These are phyloP conservation scores for Vitis hybrid DNA, from an alignment of 177 flowering plant genomes.

Conservation along the genomic window DNA sequence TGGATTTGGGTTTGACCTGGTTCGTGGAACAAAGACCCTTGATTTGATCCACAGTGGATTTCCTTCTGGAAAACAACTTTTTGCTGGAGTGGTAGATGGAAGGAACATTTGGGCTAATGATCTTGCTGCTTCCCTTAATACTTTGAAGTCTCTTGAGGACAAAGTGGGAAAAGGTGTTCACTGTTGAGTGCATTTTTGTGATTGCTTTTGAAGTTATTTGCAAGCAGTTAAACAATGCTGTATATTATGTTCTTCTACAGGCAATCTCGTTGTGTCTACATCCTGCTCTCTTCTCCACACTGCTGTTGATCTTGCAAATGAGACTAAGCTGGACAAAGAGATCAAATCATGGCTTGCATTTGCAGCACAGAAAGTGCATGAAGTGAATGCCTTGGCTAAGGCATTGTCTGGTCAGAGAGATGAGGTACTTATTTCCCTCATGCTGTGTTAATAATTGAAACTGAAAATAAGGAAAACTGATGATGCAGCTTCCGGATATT, in stretches of 20 bases:
- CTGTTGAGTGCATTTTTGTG: conserved; percentile 1
- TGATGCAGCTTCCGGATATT: not conserved
- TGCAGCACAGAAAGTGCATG: conserved; percentile 76
- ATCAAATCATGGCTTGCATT: conserved; percentile 85
- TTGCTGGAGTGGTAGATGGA: conserved; percentile 86
- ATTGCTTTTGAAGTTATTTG: not conserved
- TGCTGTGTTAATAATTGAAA: too few species aligned
- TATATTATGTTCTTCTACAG: conserved; percentile 29
- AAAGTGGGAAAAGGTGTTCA: conserved; percentile 66
- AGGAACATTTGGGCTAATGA: conserved; percentile 85
- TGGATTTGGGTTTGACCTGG: conserved; percentile 69
- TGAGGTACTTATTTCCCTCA: conserved; percentile 38
- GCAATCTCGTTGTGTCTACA: conserved; percentile 74
- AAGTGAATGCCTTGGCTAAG: conserved; percentile 76
- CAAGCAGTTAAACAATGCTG: not conserved
- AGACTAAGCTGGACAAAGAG: conserved; percentile 64
- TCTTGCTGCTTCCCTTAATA: conserved; percentile 52
- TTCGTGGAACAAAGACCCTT: conserved; percentile 60
- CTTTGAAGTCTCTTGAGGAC: conserved; percentile 50
- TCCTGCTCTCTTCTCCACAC: conserved; percentile 87
- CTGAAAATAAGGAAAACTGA: too few species aligned
- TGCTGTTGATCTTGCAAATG: conserved; percentile 76
- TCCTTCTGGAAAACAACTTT: conserved; percentile 58
- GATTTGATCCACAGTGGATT: conserved; percentile 55
- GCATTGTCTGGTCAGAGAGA: conserved; percentile 67